These are phyloP conservation scores for Auricularia heimuer DNA, from an alignment of 768 basidiomycete species.

Conservation along the genomic window DNA sequence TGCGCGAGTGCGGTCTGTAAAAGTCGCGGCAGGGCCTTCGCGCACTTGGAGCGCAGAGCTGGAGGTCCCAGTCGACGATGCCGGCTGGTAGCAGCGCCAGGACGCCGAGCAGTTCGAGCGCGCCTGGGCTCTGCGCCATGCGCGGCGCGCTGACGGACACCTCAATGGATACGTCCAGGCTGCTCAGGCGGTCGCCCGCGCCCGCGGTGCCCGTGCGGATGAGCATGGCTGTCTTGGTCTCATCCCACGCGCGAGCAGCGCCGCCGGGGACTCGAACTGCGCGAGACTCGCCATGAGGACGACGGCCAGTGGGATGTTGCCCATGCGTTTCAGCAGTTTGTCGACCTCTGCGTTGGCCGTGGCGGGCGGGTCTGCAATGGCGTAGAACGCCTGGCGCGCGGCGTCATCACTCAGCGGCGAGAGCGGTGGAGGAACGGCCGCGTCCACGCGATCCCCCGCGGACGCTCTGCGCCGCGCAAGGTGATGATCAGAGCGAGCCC, in stretches of 20 bases:
- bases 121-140: neutral
- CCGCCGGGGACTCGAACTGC: neutral
- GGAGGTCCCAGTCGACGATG: constrained; percentile 10
- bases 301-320: neutral
- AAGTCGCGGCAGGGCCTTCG: neutral
- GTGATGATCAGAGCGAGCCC: neutral
- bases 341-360: neutral
- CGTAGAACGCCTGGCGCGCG: neutral
- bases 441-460: neutral
- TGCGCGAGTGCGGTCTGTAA: neutral
- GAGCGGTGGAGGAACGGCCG: neutral
- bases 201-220: neutral
- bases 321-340: neutral
- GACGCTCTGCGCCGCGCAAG: neutral
- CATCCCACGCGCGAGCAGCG: neutral
- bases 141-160: neutral
- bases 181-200: neutral
- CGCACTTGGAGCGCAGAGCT: constrained; percentile 1
- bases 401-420: neutral
- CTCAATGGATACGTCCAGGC: neutral
- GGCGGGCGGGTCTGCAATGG: neutral
- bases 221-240: neutral
- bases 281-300: neutral
- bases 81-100: neutral
- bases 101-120: neutral